These are phyloP conservation scores for Kluyveromyces aestuarii DNA, from an alignment of 805 yeast species.

Conservation along the genomic window DNA sequence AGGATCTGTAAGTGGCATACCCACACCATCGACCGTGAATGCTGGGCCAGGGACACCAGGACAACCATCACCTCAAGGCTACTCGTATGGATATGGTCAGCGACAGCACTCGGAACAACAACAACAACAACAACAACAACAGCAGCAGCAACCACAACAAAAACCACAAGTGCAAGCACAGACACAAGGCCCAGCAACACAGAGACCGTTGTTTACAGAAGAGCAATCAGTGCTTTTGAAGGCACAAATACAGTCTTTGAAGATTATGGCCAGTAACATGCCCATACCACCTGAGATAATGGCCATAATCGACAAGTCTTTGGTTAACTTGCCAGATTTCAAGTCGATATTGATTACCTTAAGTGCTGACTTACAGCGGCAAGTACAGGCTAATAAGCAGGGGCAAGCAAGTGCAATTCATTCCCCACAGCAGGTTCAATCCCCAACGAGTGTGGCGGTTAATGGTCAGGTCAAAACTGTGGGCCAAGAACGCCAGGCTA, in stretches of 20 bases:
- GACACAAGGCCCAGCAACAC: not conserved
- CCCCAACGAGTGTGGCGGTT: not conserved
- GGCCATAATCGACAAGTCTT: conserved; percentile 21
- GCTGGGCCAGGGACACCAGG: conserved; percentile 1
- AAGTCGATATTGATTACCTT: conserved; percentile 22
- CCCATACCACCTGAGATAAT: conserved; percentile 23
- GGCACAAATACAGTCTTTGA: conserved; percentile 29
- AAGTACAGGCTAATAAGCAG: conserved; percentile 1
- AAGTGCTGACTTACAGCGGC: conserved; percentile 13
- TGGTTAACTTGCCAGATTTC: conserved; percentile 26
- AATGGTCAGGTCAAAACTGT: not conserved
- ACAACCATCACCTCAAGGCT: conserved; percentile 1
- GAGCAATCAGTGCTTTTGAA: conserved; percentile 25
- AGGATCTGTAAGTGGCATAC: conserved; percentile 1
- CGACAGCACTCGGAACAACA: conserved; percentile 5
- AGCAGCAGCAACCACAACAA: conserved; percentile 2
- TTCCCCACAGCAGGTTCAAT: conserved; percentile 1
- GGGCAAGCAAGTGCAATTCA: not conserved
- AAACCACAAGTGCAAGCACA: not conserved
- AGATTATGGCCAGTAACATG: conserved; percentile 23
- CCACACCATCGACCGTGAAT: not conserved
- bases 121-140: conserved; percentile 5
- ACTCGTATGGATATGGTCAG: conserved; percentile 1
- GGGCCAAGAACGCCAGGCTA: not conserved
- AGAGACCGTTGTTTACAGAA: conserved; percentile 12